phyloP scores from a whole-genome alignment of 73 alveolate genomes.

The Paramecium tetraurelia region DNA sequence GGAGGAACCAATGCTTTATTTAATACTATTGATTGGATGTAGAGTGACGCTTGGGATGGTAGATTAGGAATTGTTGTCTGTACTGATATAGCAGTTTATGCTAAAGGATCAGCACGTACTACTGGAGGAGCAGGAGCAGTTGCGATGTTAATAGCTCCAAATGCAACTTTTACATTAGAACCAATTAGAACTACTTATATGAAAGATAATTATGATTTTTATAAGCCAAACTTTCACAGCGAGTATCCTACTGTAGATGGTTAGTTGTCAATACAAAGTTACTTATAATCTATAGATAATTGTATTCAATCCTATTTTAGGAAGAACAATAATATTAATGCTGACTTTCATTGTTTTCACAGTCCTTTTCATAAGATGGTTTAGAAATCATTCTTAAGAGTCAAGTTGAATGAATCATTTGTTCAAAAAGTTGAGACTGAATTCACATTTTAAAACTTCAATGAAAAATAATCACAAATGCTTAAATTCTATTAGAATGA shows the following conservation, averaged over 20 bases:
- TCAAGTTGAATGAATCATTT: constrained; percentile 66
- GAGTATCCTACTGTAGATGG: constrained; percentile 99
- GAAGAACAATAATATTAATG: constrained; percentile 70
- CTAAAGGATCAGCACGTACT: constrained; percentile 96
- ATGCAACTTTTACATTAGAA: constrained; percentile 87
- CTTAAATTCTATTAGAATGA: constrained; percentile 59
- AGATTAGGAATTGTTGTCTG: constrained; percentile 92
- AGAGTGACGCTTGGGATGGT: constrained; percentile 95
- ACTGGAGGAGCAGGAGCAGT: constrained; percentile 99
- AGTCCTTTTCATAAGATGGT: constrained; percentile 94
- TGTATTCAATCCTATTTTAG: constrained; percentile 50
- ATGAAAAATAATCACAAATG: constrained; percentile 67
- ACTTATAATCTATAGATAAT: constrained; percentile 85
- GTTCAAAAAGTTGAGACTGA: constrained; percentile 15
- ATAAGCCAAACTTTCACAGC: constrained; percentile 90
- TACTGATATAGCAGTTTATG: constrained; percentile 96
- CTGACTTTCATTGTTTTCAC: constrained; percentile 92
- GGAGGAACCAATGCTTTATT: constrained; percentile 98
- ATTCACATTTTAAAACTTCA: constrained; percentile 30
- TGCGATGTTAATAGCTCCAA: constrained; percentile 92
- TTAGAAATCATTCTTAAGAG: constrained; percentile 85
- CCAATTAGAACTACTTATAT: constrained; percentile 85
- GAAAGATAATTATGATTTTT: constrained; percentile 94
- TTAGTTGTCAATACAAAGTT: constrained; percentile 79
- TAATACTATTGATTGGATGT: constrained; percentile 93